phyloP scores from a whole-genome alignment of 495 filamentous ascomycete species.

The Thermochaetoides thermophila region DNA sequence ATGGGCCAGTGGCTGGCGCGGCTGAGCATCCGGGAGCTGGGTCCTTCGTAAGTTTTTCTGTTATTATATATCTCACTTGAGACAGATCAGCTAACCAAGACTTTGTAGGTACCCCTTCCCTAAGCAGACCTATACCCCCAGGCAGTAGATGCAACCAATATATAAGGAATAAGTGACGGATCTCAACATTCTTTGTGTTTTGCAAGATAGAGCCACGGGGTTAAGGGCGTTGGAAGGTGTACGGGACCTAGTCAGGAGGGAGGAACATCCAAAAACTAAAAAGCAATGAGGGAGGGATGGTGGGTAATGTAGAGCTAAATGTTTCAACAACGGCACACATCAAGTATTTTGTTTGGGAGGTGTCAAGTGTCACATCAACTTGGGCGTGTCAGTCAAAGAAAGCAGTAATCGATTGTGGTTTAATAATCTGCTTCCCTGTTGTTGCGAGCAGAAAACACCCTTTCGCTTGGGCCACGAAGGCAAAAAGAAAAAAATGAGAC shows the following conservation, averaged over 20 bases:
- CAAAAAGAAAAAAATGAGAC: no score
- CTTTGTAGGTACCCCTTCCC: constrained; percentile 36
- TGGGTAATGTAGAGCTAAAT: constrained; percentile 13
- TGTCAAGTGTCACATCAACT: no score
- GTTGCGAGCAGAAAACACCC: no score
- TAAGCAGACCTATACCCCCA: constrained; percentile 54
- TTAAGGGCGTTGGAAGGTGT: constrained; percentile 13
- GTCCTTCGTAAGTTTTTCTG: constrained; percentile 66
- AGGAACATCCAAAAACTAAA: constrained; percentile 3
- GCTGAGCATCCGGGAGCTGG: constrained; percentile 82
- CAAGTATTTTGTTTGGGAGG: no score
- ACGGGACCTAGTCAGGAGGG: no score
- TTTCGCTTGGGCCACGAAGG: no score
- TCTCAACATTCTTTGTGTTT: constrained; percentile 5
- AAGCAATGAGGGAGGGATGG: constrained; percentile 6
- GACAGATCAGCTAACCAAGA: neutral
- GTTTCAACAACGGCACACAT: constrained; percentile 24
- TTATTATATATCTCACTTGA: neutral
- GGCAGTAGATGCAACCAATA: constrained; percentile 6
- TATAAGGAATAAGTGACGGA: neutral
- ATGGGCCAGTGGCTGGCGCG: constrained; percentile 92
- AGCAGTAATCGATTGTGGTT: no score
- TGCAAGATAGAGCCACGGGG: no score
- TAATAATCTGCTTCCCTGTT: no score
- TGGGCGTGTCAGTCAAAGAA: no score